Evolutionary conservation across 164 flowering plant genomes (phyloP).

Genomic region (Cinnamomum chago): DNA sequence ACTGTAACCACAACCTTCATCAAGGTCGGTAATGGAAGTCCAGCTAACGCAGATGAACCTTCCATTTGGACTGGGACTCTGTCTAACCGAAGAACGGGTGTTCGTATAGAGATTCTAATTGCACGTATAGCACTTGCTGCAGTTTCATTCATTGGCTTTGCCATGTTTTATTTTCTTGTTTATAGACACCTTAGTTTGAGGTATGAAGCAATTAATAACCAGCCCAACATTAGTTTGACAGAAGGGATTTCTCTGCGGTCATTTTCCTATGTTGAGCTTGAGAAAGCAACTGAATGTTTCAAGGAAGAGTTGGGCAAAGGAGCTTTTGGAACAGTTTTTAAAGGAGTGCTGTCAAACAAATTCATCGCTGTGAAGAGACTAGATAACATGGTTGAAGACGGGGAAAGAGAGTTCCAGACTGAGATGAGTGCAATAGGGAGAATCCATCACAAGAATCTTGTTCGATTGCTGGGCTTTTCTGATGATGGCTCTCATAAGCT

Average conservation of each 20-base stretch:
- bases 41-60: background rate
- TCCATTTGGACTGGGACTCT: too few relatives aligned
- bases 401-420: slow-evolving; percentile 20
- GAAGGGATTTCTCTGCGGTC: slow-evolving; percentile 7
- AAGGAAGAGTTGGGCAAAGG: slow-evolving; percentile 17
- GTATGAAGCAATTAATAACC: background rate
- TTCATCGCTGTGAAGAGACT: slow-evolving; percentile 16
- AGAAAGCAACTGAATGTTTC: slow-evolving; percentile 11
- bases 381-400: slow-evolving; percentile 11
- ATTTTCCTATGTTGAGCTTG: slow-evolving; percentile 11
- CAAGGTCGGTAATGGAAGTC: background rate
- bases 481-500: slow-evolving; percentile 2
- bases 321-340: slow-evolving; percentile 13
- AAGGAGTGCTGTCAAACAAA: slow-evolving; percentile 1
- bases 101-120: background rate
- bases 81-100: background rate
- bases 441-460: slow-evolving; percentile 4
- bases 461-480: background rate
- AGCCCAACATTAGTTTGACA: background rate
- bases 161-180: slow-evolving; percentile 2
- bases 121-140: background rate
- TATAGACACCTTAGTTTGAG: background rate
- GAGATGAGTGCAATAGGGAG: slow-evolving; percentile 14
- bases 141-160: background rate
- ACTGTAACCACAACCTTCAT: background rate